These are phyloP conservation scores for Arabidopsis hybrid DNA, from an alignment of 441 rosid species.

Conservation along the genomic window DNA sequence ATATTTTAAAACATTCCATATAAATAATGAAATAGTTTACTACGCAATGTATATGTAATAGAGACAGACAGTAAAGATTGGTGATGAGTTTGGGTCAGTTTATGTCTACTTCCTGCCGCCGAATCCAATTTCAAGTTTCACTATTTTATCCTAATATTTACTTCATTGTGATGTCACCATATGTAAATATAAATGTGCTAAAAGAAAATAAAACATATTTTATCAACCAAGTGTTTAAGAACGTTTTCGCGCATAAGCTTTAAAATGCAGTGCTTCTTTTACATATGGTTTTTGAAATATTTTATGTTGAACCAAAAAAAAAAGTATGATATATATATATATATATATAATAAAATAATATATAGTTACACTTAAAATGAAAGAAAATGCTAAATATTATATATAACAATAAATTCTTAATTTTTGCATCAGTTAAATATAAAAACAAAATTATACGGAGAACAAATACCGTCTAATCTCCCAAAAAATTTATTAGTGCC, in stretches of 20 bases:
- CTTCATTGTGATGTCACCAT: slow-evolving; percentile 26
- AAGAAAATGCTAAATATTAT: no score
- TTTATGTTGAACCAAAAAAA: no score
- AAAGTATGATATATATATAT: no score
- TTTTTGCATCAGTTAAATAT: no score
- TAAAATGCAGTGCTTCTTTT: no score
- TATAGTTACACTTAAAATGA: no score
- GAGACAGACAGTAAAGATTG: slow-evolving; percentile 44
- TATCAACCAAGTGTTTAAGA: background rate
- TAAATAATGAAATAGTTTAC: slow-evolving; percentile 5
- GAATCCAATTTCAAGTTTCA: slow-evolving; percentile 34
- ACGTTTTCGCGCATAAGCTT: no score
- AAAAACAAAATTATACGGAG: no score
- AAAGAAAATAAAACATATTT: background rate
- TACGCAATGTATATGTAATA: slow-evolving; percentile 42
- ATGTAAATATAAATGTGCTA: background rate
- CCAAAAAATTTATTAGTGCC: background rate
- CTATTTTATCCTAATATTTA: slow-evolving; percentile 15
- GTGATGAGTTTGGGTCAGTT: slow-evolving; percentile 41
- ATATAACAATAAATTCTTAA: no score
- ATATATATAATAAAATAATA: no score
- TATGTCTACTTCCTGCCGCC: slow-evolving; percentile 46
- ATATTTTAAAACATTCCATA: slow-evolving; percentile 2
- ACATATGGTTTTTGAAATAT: no score
- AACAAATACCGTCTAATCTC: no score